phyloP scores from a whole-genome alignment of 306 rosid genomes.

The Vigna mungo region DNA sequence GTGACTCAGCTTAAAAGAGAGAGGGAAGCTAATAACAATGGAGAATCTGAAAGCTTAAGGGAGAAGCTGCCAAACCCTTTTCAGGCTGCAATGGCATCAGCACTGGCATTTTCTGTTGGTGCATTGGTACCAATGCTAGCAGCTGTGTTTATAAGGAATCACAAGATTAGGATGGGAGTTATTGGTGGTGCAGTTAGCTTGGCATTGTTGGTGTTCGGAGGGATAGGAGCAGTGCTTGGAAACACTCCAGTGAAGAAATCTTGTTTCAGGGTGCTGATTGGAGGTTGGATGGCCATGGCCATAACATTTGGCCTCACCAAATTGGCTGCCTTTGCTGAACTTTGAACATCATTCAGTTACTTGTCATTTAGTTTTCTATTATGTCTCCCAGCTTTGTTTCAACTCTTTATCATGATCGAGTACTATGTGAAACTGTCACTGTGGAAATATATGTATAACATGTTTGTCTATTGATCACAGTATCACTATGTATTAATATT shows the following conservation, averaged over 20 bases:
- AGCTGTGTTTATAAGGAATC: constrained; percentile 56
- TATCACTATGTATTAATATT: too few species aligned
- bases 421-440: background rate
- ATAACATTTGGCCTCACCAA: constrained; percentile 76
- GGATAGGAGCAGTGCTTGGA: constrained; percentile 63
- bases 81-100: constrained; percentile 75
- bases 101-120: constrained; percentile 69
- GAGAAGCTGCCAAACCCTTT: constrained; percentile 66
- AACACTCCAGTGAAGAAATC: constrained; percentile 57
- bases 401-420: background rate
- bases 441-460: background rate
- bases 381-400: background rate
- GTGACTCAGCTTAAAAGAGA: constrained; percentile 54
- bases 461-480: constrained; percentile 1
- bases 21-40: background rate
- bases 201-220: constrained; percentile 65
- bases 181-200: constrained; percentile 55
- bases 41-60: constrained; percentile 38
- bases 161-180: constrained; percentile 57
- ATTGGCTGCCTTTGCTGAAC: constrained; percentile 49
- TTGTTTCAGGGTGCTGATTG: constrained; percentile 63
- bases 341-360: constrained; percentile 28
- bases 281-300: constrained; percentile 88
- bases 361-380: background rate
- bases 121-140: constrained; percentile 66